phyloP scores from a whole-genome alignment of 805 yeast genomes.

The Candida sonorensis region DNA sequence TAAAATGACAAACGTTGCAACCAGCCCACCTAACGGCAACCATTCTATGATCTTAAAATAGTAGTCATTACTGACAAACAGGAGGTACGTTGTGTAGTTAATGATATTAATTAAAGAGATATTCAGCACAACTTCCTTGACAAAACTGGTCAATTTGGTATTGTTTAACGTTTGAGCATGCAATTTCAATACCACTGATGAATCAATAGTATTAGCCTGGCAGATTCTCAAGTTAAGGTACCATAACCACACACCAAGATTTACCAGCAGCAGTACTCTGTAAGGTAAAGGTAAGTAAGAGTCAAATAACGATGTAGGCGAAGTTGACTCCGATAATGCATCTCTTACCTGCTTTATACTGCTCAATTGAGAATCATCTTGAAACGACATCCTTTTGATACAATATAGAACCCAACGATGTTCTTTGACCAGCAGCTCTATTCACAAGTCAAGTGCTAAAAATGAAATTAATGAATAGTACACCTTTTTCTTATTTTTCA shows the following conservation, averaged over 20 bases:
- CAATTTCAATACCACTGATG: constrained; percentile 34
- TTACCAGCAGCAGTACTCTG: constrained; percentile 41
- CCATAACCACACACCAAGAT: constrained; percentile 52
- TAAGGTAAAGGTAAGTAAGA: constrained; percentile 41
- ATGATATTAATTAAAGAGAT: constrained; percentile 20
- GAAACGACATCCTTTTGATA: too few relatives aligned
- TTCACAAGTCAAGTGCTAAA: too few relatives aligned
- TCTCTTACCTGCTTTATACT: too few relatives aligned
- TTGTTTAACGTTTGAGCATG: constrained; percentile 16
- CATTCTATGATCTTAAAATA: constrained; percentile 24
- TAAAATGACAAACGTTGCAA: constrained; percentile 21
- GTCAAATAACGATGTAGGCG: constrained; percentile 19
- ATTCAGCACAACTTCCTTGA: constrained; percentile 14
- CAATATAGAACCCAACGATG: too few relatives aligned
- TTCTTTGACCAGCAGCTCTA: too few relatives aligned
- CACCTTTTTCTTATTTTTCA: too few relatives aligned
- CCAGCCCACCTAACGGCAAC: constrained; percentile 34
- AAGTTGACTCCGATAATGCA: too few relatives aligned
- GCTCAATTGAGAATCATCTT: too few relatives aligned
- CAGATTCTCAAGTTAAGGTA: constrained; percentile 35
- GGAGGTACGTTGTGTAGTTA: constrained; percentile 24
- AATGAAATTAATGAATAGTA: too few relatives aligned
- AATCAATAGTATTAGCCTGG: constrained; percentile 35
- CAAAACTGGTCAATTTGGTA: constrained; percentile 8
- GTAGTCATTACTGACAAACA: constrained; percentile 16